phyloP scores from a whole-genome alignment of 2,329 filamentous ascomycete genomes.

The Venturia oleaginea region DNA sequence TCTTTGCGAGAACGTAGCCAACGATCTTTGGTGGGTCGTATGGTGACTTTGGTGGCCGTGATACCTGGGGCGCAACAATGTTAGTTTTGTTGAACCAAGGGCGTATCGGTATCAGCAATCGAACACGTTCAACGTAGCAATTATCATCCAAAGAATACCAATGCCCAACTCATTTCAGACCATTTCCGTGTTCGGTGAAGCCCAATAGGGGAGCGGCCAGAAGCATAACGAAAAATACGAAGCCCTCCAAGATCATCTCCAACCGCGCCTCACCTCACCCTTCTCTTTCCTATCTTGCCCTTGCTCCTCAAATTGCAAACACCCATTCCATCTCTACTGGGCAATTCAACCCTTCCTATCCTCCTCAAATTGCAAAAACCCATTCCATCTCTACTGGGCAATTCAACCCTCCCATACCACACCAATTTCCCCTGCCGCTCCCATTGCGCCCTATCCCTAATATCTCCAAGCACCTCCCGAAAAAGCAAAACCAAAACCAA shows the following conservation, averaged over 20 bases:
- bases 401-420: not conserved
- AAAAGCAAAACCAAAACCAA: not conserved
- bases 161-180: not conserved
- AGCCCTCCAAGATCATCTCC: not conserved
- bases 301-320: no score
- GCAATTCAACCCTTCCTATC: not conserved
- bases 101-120: not conserved
- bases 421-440: not conserved
- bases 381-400: not conserved
- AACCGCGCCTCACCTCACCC: not conserved
- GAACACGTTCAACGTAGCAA: not conserved
- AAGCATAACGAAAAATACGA: not conserved
- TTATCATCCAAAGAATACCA: not conserved
- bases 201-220: not conserved
- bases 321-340: not conserved
- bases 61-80: conserved; percentile 40
- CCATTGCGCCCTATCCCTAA: not conserved
- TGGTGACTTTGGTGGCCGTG: conserved; percentile 63
- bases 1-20: conserved; percentile 98
- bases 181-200: not conserved
- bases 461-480: no score
- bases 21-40: conserved; percentile 96
- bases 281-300: no score
- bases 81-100: not conserved
- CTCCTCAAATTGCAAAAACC: not conserved